These are phyloP conservation scores for Vaccinium corymbosum DNA, from an alignment of 148 eudicot species.

Conservation along the genomic window DNA sequence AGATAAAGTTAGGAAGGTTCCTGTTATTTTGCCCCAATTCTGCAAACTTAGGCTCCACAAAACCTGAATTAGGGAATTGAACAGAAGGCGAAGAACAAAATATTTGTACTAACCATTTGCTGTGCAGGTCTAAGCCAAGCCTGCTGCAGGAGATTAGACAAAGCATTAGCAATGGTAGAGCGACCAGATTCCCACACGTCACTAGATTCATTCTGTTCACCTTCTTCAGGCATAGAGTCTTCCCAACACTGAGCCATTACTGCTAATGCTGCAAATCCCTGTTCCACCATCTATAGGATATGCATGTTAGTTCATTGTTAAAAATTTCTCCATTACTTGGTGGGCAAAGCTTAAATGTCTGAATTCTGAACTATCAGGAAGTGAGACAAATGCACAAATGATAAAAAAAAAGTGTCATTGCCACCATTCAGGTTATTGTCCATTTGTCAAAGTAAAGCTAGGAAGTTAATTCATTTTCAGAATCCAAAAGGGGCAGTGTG, in stretches of 20 bases:
- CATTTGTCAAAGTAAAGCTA: not conserved
- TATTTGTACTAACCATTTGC: constrained; percentile 41
- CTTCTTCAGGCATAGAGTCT: constrained; percentile 49
- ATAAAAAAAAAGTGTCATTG: not conserved
- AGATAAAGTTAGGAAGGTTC: not conserved
- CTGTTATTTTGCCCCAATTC: constrained; percentile 7
- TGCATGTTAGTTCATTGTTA: constrained; percentile 2
- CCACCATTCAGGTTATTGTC: not conserved
- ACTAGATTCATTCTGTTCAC: constrained; percentile 32
- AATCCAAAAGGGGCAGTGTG: not conserved
- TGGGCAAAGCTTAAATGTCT: not conserved
- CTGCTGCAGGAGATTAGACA: constrained; percentile 60
- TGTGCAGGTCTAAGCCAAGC: constrained; percentile 58
- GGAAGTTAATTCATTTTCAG: not conserved
- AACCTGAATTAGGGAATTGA: not conserved
- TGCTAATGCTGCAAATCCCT: constrained; percentile 61
- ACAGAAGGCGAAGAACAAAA: not conserved
- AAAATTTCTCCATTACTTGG: not conserved
- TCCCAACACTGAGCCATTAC: constrained; percentile 75
- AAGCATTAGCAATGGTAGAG: constrained; percentile 45
- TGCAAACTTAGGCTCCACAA: not conserved
- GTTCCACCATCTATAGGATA: constrained; percentile 47
- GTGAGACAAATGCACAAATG: not conserved
- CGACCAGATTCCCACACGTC: constrained; percentile 42
- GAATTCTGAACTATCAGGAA: not conserved